Evolutionary conservation across 1,139 yeast species (phyloP).

Genomic region (Blastobotrys raffinosifermentans): DNA sequence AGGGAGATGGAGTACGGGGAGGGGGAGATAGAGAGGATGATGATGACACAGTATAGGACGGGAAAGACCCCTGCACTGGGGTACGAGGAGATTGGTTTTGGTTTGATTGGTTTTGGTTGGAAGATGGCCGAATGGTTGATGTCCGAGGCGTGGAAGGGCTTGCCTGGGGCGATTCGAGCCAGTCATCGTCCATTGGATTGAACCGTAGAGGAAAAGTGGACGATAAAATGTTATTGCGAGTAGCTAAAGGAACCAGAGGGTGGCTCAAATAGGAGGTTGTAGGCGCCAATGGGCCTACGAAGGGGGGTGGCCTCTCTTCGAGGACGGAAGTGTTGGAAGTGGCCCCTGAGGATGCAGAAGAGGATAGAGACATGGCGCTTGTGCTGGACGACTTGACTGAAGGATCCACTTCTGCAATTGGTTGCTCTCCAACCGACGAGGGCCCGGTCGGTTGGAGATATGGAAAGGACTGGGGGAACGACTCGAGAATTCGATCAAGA

Average conservation of each 20-base stretch:
- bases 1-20: not conserved
- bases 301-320: constrained; percentile 2
- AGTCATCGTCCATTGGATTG: constrained; percentile 25
- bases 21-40: constrained; percentile 15
- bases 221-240: constrained; percentile 19
- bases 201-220: constrained; percentile 21
- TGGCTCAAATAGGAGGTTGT: constrained; percentile 14
- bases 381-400: constrained; percentile 1
- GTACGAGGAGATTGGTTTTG: constrained; percentile 23
- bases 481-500: constrained; percentile 25
- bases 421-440: not conserved
- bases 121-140: not conserved
- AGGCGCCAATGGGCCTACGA: constrained; percentile 3
- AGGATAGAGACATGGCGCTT: not conserved
- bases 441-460: constrained; percentile 4
- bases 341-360: constrained; percentile 3
- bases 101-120: constrained; percentile 15
- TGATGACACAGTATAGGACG: constrained; percentile 19
- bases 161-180: constrained; percentile 19
- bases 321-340: constrained; percentile 1
- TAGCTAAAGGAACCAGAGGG: constrained; percentile 24
- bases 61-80: no score
- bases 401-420: not conserved
- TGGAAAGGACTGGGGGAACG: constrained; percentile 16
- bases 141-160: constrained; percentile 4